Evolutionary conservation across 306 rosid genomes (phyloP).

Genomic region (Arachis hypogaea): DNA sequence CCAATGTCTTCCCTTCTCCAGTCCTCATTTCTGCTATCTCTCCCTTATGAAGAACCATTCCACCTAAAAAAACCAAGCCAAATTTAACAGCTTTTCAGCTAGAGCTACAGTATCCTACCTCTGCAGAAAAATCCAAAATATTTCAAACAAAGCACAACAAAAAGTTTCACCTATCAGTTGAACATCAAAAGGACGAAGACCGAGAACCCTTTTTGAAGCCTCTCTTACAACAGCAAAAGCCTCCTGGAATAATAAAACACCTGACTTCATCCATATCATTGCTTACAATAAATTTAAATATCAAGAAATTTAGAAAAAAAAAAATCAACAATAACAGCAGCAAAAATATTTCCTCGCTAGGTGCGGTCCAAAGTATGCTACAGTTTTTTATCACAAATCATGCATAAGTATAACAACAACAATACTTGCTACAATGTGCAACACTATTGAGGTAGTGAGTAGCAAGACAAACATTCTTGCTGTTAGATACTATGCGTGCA

Average conservation of each 20-base stretch:
- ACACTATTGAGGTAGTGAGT: too few species aligned
- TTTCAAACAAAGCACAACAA: slow-evolving; percentile 9
- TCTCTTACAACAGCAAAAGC: slow-evolving; percentile 96
- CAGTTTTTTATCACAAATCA: too few species aligned
- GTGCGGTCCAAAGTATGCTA: too few species aligned
- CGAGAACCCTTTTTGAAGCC: slow-evolving; percentile 89
- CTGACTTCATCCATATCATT: slow-evolving; percentile 18
- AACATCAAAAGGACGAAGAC: slow-evolving; percentile 97
- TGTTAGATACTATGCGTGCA: background rate
- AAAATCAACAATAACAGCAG: background rate
- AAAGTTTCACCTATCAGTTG: slow-evolving; percentile 73
- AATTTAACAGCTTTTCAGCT: slow-evolving; percentile 14
- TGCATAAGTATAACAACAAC: too few species aligned
- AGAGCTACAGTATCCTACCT: background rate
- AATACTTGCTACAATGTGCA: too few species aligned
- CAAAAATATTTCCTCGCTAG: background rate
- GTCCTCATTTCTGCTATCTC: slow-evolving; percentile 99
- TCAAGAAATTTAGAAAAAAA: background rate
- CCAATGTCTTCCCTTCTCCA: slow-evolving; percentile 98
- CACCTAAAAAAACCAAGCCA: slow-evolving; percentile 61
- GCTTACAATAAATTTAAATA: background rate
- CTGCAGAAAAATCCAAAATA: background rate
- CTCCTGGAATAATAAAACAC: slow-evolving; percentile 58
- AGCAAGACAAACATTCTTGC: too few species aligned
- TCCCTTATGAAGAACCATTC: slow-evolving; percentile 97